Evolutionary conservation across 257 asterid genomes (phyloP).

Genomic region (Coffea canephora): DNA sequence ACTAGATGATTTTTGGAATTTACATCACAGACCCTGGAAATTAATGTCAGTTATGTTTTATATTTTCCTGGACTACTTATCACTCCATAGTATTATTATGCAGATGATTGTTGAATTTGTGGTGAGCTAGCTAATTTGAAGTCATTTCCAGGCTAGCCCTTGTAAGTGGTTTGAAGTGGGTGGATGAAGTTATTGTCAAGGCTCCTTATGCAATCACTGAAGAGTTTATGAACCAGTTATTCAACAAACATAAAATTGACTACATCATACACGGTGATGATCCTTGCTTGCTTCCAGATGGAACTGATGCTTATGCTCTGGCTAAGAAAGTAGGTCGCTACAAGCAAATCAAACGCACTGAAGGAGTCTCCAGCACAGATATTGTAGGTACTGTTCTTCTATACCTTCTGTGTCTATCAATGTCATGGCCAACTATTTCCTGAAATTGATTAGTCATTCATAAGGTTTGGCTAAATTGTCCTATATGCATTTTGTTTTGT

Average conservation of each 20-base stretch:
- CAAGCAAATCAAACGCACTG: conserved; percentile 96
- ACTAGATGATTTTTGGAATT: neutral
- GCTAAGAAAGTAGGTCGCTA: conserved; percentile 95
- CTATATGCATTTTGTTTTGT: neutral
- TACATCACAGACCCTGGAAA: neutral
- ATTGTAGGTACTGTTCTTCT: conserved; percentile 78
- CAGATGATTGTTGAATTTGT: conserved; percentile 17
- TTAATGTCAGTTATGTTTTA: neutral
- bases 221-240: conserved; percentile 81
- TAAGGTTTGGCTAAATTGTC: conserved; percentile 5
- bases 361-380: conserved; percentile 98
- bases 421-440: neutral
- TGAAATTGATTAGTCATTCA: neutral
- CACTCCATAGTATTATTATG: conserved; percentile 4
- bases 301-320: conserved; percentile 93
- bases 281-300: conserved; percentile 94
- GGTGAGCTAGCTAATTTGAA: conserved; percentile 32
- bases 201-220: conserved; percentile 92
- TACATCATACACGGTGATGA: conserved; percentile 94
- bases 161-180: conserved; percentile 96
- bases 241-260: conserved; percentile 83
- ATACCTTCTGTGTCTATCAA: conserved; percentile 17
- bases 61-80: neutral
- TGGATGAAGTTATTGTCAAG: conserved; percentile 88
- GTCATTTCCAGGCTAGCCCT: conserved; percentile 66